Conservation (phyloP, 768 basidiomycete genomes). For the Rhizopogon rudus region DNA sequence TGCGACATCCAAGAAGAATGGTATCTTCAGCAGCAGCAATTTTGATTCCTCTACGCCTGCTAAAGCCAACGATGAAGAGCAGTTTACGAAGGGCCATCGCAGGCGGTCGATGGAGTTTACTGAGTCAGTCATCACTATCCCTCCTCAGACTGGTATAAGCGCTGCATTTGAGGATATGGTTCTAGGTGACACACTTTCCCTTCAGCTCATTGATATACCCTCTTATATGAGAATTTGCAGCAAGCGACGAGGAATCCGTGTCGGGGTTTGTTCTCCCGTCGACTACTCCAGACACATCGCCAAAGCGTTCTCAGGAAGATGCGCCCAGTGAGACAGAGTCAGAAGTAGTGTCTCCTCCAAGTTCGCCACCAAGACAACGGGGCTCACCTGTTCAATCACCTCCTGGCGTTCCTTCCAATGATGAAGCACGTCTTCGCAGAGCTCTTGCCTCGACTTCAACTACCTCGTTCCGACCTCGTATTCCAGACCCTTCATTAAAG, state of each 20-base stretch:
- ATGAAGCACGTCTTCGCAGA: constrained; percentile 14
- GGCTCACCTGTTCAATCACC: constrained; percentile 12
- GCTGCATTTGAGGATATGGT: constrained; percentile 14
- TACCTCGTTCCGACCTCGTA: constrained; percentile 7
- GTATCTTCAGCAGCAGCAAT: constrained; percentile 6
- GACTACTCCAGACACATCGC: constrained; percentile 22
- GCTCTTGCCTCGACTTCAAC: constrained; percentile 16
- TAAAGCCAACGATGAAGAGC: constrained; percentile 12
- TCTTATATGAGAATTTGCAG: constrained; percentile 16
- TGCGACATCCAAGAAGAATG: constrained; percentile 29
- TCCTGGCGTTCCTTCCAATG: constrained; percentile 1
- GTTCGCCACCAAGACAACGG: constrained; percentile 6
- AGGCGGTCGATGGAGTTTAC: constrained; percentile 22
- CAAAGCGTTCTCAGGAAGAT: constrained; percentile 10
- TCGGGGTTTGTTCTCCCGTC: constrained; percentile 15
- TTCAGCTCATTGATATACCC: not conserved
- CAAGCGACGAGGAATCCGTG: constrained; percentile 34
- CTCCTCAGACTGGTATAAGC: constrained; percentile 12
- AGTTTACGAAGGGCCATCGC: constrained; percentile 21
- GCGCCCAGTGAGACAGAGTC: constrained; percentile 20
- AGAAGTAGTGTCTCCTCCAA: constrained; percentile 20
- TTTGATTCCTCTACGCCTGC: constrained; percentile 3
- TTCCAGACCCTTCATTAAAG: not conserved
- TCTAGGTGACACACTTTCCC: constrained; percentile 12
- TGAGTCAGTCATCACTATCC: constrained; percentile 19